Conservation (phyloP, 225 moss, liverwort and hornwort species). For the Physcomitrium patens region DNA sequence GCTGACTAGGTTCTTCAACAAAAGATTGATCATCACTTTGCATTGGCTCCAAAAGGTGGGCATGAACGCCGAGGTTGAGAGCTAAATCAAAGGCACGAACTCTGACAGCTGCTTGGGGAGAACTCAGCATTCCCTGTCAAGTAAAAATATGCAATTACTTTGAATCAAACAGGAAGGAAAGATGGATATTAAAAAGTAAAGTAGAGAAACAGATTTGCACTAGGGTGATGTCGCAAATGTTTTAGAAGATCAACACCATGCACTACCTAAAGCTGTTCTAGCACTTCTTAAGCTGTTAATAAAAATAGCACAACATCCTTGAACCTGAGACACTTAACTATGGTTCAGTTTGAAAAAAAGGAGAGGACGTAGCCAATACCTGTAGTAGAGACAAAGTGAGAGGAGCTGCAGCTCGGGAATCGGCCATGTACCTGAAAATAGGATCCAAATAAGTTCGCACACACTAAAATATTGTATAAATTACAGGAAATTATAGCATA, state of each 20-base stretch:
- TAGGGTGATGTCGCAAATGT: not conserved
- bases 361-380: slow-evolving; percentile 42
- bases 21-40: slow-evolving; percentile 88
- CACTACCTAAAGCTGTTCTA: slow-evolving; percentile 13
- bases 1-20: slow-evolving; percentile 66
- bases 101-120: slow-evolving; percentile 75
- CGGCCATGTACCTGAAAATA: slow-evolving; percentile 89
- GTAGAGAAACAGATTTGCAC: slow-evolving; percentile 5
- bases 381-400: slow-evolving; percentile 91
- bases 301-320: slow-evolving; percentile 25
- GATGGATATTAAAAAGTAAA: not conserved
- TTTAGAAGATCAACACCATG: slow-evolving; percentile 7
- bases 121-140: slow-evolving; percentile 88
- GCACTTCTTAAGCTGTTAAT: slow-evolving; percentile 23
- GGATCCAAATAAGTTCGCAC: slow-evolving; percentile 17
- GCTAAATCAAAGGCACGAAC: slow-evolving; percentile 95
- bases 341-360: not conserved
- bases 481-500: not conserved
- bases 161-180: slow-evolving; percentile 12
- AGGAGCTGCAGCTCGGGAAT: slow-evolving; percentile 86
- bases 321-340: slow-evolving; percentile 16
- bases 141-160: slow-evolving; percentile 24
- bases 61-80: slow-evolving; percentile 96
- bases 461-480: not conserved
- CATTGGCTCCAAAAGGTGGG: slow-evolving; percentile 97